Evolutionary conservation across 352 stramenopile genomes (phyloP).

Genomic region (Phytopythium mirpurense): DNA sequence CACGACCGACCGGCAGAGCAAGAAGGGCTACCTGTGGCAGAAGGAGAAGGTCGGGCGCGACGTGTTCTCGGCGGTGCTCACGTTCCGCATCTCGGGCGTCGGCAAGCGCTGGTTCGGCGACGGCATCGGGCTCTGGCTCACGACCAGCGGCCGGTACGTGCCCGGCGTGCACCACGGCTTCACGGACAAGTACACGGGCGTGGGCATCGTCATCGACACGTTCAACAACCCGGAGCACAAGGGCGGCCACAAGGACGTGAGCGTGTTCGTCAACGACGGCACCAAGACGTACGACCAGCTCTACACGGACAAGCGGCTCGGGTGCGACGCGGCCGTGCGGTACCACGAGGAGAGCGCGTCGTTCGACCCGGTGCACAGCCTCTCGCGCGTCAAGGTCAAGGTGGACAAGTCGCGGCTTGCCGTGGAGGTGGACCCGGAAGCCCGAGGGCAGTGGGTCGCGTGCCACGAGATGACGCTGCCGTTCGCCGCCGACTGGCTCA

Average conservation of each 20-base stretch:
- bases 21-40: constrained; percentile 78
- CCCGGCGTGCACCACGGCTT: constrained; percentile 74
- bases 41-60: constrained; percentile 45
- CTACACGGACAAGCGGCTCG: constrained; percentile 56
- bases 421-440: constrained; percentile 64
- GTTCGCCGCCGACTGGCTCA: constrained; percentile 62
- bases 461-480: constrained; percentile 65
- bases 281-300: constrained; percentile 60
- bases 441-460: constrained; percentile 50
- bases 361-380: constrained; percentile 79
- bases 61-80: constrained; percentile 57
- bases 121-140: constrained; percentile 82
- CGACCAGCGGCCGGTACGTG: constrained; percentile 46
- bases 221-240: constrained; percentile 82
- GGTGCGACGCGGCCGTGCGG: constrained; percentile 72
- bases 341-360: constrained; percentile 75
- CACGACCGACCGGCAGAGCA: constrained; percentile 86
- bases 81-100: constrained; percentile 79
- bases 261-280: constrained; percentile 78
- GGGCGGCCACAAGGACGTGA: constrained; percentile 82
- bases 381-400: constrained; percentile 75
- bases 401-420: constrained; percentile 48
- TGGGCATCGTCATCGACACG: constrained; percentile 81
- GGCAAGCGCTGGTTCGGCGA: constrained; percentile 84
- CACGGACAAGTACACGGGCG: constrained; percentile 62